Conservation (phyloP, 805 yeast genomes). For the Sugiyamaella smithiae region DNA sequence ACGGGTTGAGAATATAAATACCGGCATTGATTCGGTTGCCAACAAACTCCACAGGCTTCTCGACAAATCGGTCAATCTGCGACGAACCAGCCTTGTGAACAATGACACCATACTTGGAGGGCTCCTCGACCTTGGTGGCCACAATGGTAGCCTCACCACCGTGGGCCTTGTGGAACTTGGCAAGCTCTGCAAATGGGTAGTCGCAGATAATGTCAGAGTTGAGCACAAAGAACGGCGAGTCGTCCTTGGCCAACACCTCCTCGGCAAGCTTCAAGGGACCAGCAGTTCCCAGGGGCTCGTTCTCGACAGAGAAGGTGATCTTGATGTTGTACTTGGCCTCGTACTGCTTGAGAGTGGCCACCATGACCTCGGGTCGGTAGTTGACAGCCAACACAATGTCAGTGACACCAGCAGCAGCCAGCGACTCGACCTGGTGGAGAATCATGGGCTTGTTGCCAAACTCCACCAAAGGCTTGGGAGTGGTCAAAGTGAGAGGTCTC, state of each 20-base stretch:
- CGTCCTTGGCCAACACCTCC: constrained; percentile 87
- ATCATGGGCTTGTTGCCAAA: constrained; percentile 99
- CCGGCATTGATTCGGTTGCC: constrained; percentile 99
- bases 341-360: constrained; percentile 87
- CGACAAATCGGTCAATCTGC: constrained; percentile 97
- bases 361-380: constrained; percentile 99
- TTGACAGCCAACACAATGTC: constrained; percentile 98
- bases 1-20: constrained; percentile 95
- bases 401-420: constrained; percentile 97
- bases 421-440: constrained; percentile 95
- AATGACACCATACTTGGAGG: constrained; percentile 98
- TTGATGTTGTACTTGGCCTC: constrained; percentile 91
- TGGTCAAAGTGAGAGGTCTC: constrained; percentile 94
- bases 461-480: constrained; percentile 96
- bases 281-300: constrained; percentile 99
- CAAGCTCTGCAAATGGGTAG: constrained; percentile 92
- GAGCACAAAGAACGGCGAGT: constrained; percentile 93
- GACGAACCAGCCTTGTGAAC: constrained; percentile 94
- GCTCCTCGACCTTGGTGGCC: constrained; percentile 99
- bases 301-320: constrained; percentile 97
- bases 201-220: constrained; percentile 99
- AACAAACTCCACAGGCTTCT: constrained; percentile 98
- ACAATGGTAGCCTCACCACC: constrained; percentile 98
- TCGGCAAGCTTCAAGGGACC: constrained; percentile 99
- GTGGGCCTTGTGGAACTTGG: constrained; percentile 88